These are phyloP conservation scores for Stylosanthes scabra DNA, from an alignment of 331 rosid genomes.

Conservation along the genomic window DNA sequence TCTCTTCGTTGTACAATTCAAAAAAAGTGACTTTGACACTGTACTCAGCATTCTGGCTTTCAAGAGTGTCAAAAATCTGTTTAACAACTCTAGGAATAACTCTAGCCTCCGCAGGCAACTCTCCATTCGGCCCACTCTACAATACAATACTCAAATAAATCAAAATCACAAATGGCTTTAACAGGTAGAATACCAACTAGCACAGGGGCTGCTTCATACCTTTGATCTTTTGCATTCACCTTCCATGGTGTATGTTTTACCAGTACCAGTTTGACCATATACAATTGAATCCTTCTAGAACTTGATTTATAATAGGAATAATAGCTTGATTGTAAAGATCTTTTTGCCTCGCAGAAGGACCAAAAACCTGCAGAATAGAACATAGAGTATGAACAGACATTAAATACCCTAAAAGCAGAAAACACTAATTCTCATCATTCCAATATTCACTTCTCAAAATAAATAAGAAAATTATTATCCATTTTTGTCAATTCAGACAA, in stretches of 20 bases:
- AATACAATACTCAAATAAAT: conserved; percentile 25
- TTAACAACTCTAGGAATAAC: conserved; percentile 90
- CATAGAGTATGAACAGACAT: neutral
- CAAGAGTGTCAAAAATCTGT: conserved; percentile 90
- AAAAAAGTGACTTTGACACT: conserved; percentile 90
- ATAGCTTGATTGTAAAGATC: conserved; percentile 87
- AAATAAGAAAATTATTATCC: too few species aligned
- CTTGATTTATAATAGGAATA: conserved; percentile 86
- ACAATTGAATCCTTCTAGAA: conserved; percentile 87
- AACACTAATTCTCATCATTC: neutral
- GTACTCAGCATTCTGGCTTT: conserved; percentile 84
- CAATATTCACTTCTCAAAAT: neutral
- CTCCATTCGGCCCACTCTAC: conserved; percentile 87
- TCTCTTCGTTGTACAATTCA: conserved; percentile 90
- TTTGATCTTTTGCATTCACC: conserved; percentile 87
- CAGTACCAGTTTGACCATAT: conserved; percentile 94
- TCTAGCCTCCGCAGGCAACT: conserved; percentile 82
- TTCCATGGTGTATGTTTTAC: conserved; percentile 95
- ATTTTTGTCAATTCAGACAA: too few species aligned
- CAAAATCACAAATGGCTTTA: neutral
- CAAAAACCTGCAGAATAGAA: conserved; percentile 59
- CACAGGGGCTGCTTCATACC: conserved; percentile 47
- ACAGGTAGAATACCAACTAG: neutral
- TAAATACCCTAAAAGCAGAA: neutral
- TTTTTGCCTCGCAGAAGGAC: conserved; percentile 75